Conservation (phyloP, 2,329 filamentous ascomycete species). For the Aspergillus niger region DNA sequence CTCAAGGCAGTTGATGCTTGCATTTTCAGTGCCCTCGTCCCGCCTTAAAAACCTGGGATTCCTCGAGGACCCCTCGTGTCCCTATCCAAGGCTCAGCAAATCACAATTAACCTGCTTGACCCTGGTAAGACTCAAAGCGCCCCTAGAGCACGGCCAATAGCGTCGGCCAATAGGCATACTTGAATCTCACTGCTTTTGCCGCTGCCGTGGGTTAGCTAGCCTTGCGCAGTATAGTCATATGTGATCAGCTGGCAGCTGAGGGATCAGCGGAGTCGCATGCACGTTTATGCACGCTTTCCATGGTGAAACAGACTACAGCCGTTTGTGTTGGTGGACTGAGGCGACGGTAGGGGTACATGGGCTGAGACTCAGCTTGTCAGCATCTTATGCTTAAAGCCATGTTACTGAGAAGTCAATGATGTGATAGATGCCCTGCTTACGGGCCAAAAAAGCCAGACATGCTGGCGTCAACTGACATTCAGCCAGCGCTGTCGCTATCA, state of each 20-base stretch:
- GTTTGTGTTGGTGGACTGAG: background rate
- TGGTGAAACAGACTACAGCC: background rate
- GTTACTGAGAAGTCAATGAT: background rate
- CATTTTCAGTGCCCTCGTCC: background rate
- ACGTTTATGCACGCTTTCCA: background rate
- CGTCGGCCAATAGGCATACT: background rate
- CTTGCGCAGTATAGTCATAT: background rate
- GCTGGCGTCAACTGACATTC: too few species aligned
- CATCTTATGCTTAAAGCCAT: background rate
- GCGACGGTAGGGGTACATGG: background rate
- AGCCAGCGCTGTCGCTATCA: background rate
- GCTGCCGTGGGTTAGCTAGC: background rate
- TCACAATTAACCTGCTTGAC: background rate
- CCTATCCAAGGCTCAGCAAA: slow-evolving; percentile 10
- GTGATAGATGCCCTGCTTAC: background rate
- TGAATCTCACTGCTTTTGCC: background rate
- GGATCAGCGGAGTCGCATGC: background rate
- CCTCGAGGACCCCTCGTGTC: slow-evolving; percentile 3
- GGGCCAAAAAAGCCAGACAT: background rate
- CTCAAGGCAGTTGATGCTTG: background rate
- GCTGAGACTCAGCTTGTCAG: slow-evolving; percentile 1
- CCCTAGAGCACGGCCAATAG: background rate
- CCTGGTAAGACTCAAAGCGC: background rate
- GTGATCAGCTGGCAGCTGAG: background rate
- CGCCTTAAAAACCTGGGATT: background rate